A percentile compares a stretch with the other conserved stretches of the same genome.
phyloP scores from a whole-genome alignment of 1,284 basidiomycete species.

The Cutaneotrichosporon spelunceum region DNA sequence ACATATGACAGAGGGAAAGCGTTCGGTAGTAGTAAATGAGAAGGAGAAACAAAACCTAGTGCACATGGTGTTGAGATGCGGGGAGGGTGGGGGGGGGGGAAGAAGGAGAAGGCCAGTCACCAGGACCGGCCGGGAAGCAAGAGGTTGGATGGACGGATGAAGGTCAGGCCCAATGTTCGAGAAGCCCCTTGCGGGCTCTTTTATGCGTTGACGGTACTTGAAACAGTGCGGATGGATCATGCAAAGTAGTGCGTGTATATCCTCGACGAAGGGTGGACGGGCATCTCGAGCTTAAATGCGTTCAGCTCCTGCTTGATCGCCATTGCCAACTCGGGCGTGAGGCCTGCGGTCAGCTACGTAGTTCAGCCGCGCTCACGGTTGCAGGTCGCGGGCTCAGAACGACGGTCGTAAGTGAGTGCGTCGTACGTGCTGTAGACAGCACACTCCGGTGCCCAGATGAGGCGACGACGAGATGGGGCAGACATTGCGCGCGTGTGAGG shows the following conservation, averaged over 20 bases:
- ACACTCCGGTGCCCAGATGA: slow-evolving; percentile 86
- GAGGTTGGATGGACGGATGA: neutral
- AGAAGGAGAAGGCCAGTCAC: slow-evolving; percentile 10
- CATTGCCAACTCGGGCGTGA: slow-evolving; percentile 91
- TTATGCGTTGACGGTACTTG: slow-evolving; percentile 7
- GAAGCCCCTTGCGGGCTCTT: slow-evolving; percentile 1
- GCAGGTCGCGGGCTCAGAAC: slow-evolving; percentile 95
- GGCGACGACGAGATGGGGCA: slow-evolving; percentile 56
- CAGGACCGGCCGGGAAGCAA: neutral
- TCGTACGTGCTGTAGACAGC: slow-evolving; percentile 96
- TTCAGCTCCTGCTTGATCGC: slow-evolving; percentile 94
- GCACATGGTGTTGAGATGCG: slow-evolving; percentile 8
- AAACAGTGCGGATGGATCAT: slow-evolving; percentile 32
- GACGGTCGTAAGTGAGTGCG: slow-evolving; percentile 81
- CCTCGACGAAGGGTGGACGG: slow-evolving; percentile 83
- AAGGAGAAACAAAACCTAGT: slow-evolving; percentile 14
- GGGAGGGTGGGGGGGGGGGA: too few species aligned
- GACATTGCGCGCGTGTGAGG: slow-evolving; percentile 35
- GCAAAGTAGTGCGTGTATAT: slow-evolving; percentile 69
- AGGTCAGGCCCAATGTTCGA: neutral
- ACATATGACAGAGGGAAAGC: slow-evolving; percentile 1
- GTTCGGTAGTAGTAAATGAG: neutral
- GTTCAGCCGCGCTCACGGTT: slow-evolving; percentile 57
- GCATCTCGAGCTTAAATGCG: slow-evolving; percentile 98
- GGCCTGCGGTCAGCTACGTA: slow-evolving; percentile 25